These are phyloP conservation scores for Gossypium trilobum DNA, from an alignment of 441 rosid species.

Conservation along the genomic window DNA sequence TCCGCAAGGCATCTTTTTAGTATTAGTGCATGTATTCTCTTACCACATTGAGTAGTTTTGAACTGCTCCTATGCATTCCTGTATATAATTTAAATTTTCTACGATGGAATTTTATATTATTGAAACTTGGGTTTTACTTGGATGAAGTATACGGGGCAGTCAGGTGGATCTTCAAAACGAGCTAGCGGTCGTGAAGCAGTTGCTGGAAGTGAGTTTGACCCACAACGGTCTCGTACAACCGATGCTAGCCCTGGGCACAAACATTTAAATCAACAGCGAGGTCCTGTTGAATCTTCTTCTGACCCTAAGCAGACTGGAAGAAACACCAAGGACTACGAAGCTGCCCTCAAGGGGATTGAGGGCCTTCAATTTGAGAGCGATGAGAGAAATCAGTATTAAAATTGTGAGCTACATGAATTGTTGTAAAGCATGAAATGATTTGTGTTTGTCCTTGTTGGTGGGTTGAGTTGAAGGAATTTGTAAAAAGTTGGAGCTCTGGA, in stretches of 20 bases:
- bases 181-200: conserved; percentile 36
- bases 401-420: conserved; percentile 15
- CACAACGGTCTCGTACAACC: conserved; percentile 25
- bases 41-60: background rate
- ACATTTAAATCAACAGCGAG: conserved; percentile 36
- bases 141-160: conserved; percentile 29
- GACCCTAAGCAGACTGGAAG: conserved; percentile 51
- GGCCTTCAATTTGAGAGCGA: conserved; percentile 52
- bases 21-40: background rate
- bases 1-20: background rate
- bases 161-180: conserved; percentile 46
- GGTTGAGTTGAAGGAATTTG: conserved; percentile 10
- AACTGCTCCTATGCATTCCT: background rate
- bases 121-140: conserved; percentile 6
- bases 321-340: conserved; percentile 48
- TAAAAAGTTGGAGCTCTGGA: background rate
- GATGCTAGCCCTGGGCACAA: conserved; percentile 24
- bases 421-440: conserved; percentile 30
- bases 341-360: conserved; percentile 63
- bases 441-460: conserved; percentile 5
- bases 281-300: conserved; percentile 32
- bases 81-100: too few species aligned
- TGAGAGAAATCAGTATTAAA: conserved; percentile 51
- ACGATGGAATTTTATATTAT: background rate
- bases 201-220: conserved; percentile 39